Evolutionary conservation across 345 rosid species (phyloP).

Genomic region (Anastatica hierochuntica): DNA sequence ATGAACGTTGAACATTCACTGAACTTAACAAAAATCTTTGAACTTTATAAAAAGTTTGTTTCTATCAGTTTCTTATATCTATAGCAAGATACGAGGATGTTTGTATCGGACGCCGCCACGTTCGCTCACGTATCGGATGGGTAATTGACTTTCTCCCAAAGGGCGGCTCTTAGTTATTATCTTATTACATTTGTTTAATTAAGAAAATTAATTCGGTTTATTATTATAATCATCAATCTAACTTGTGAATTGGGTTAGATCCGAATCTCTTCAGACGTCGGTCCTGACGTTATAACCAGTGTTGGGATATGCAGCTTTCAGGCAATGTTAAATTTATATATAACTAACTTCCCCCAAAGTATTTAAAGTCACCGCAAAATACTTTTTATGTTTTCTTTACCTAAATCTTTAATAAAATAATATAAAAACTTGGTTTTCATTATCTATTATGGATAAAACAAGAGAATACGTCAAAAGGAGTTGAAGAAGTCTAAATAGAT

Average conservation of each 20-base stretch:
- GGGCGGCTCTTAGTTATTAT: conserved; percentile 9
- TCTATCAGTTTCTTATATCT: too few relatives aligned
- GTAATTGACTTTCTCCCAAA: conserved; percentile 16
- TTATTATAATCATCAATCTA: background rate
- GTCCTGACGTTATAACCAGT: conserved; percentile 6
- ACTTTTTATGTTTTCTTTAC: background rate
- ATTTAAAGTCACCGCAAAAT: too few relatives aligned
- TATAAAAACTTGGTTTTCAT: background rate
- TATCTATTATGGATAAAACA: background rate
- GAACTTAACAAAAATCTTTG: too few relatives aligned
- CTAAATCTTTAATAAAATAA: too few relatives aligned
- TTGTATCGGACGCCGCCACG: conserved; percentile 16
- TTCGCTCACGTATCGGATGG: background rate
- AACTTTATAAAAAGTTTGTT: too few relatives aligned
- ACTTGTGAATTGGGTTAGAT: too few relatives aligned
- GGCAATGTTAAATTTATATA: conserved; percentile 12
- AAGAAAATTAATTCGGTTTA: conserved; percentile 16
- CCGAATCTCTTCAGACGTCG: conserved; percentile 9
- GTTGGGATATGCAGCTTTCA: conserved; percentile 1
- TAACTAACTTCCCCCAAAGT: too few relatives aligned
- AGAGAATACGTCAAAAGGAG: background rate
- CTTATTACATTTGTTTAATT: background rate
- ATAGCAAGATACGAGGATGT: conserved; percentile 10
- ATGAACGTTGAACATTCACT: too few relatives aligned
- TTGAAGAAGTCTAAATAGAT: too few relatives aligned